These are phyloP conservation scores for Agrocybe pediades DNA, from an alignment of 768 basidiomycete genomes.

Conservation along the genomic window DNA sequence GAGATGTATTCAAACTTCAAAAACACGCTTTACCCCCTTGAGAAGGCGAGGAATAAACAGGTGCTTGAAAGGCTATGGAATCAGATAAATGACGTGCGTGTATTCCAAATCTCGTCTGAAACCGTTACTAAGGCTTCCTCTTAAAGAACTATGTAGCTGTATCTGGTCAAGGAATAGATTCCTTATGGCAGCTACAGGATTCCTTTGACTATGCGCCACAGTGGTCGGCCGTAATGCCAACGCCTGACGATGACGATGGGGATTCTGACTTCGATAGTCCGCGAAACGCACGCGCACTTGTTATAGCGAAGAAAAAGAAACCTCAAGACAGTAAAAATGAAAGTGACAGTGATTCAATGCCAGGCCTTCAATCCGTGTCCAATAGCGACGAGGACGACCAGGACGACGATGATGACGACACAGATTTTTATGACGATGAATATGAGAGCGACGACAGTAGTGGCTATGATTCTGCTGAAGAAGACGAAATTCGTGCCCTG, in stretches of 20 bases:
- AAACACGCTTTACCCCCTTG: conserved; percentile 59
- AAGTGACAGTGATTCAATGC: conserved; percentile 56
- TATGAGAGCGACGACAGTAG: conserved; percentile 38
- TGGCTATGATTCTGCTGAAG: conserved; percentile 64
- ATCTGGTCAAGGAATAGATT: conserved; percentile 58
- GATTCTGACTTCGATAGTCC: conserved; percentile 30
- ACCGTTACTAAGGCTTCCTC: background rate
- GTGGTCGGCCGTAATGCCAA: conserved; percentile 50
- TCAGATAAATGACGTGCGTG: conserved; percentile 56
- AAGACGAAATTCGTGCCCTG: conserved; percentile 63
- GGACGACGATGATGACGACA: conserved; percentile 36
- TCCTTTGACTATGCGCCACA: conserved; percentile 54
- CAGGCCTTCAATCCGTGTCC: conserved; percentile 65
- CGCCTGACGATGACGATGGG: conserved; percentile 24
- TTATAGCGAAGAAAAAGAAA: conserved; percentile 34
- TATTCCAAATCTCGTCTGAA: background rate
- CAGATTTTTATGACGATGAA: conserved; percentile 37
- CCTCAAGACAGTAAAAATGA: conserved; percentile 50
- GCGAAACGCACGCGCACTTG: conserved; percentile 17
- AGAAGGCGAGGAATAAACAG: conserved; percentile 48
- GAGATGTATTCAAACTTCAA: conserved; percentile 50
- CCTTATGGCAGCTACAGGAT: conserved; percentile 63
- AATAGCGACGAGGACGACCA: conserved; percentile 53
- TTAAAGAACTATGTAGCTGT: conserved; percentile 58
- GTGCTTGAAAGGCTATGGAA: conserved; percentile 68